A percentile compares a stretch with the other conserved stretches of the same genome.
phyloP scores from a whole-genome alignment of 164 flowering plant species.

The Umbilicus rupestris region DNA sequence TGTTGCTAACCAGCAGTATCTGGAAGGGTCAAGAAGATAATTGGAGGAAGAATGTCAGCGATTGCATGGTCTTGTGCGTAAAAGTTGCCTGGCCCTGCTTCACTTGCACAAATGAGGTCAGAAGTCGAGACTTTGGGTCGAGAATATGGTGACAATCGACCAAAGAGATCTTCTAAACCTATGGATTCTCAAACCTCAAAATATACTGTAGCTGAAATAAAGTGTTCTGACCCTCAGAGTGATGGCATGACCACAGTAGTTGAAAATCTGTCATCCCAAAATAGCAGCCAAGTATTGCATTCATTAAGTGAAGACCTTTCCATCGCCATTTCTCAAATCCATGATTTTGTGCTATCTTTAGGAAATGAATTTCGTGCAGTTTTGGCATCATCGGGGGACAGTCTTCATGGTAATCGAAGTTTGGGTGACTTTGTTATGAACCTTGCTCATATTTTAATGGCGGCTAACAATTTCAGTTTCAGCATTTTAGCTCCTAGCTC shows the following conservation, averaged over 20 bases:
- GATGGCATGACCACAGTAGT: conserved; percentile 18
- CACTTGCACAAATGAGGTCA: conserved; percentile 91
- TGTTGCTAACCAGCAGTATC: conserved; percentile 77
- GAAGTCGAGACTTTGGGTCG: conserved; percentile 84
- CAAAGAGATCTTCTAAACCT: conserved; percentile 46
- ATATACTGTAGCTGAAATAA: no score
- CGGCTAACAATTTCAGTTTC: conserved; percentile 47
- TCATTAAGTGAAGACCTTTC: conserved; percentile 26
- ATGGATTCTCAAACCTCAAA: not conserved
- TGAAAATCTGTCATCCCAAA: conserved; percentile 21
- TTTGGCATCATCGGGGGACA: conserved; percentile 31
- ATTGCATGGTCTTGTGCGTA: conserved; percentile 83
- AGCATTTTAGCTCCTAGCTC: conserved; percentile 40
- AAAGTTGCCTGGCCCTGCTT: conserved; percentile 99
- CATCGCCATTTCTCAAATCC: conserved; percentile 53
- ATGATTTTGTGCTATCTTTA: conserved; percentile 50
- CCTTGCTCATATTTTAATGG: conserved; percentile 55
- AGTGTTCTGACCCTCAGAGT: not conserved
- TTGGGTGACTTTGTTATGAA: conserved; percentile 49
- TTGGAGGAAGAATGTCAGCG: conserved; percentile 98
- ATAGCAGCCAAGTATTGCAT: conserved; percentile 16
- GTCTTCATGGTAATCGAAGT: conserved; percentile 22
- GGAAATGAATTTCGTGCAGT: conserved; percentile 55
- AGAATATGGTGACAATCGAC: conserved; percentile 59
- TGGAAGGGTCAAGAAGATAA: conserved; percentile 82